Base-by-base conservation (phyloP, 805 yeast genomes). In the Candida caryicola region DNA sequence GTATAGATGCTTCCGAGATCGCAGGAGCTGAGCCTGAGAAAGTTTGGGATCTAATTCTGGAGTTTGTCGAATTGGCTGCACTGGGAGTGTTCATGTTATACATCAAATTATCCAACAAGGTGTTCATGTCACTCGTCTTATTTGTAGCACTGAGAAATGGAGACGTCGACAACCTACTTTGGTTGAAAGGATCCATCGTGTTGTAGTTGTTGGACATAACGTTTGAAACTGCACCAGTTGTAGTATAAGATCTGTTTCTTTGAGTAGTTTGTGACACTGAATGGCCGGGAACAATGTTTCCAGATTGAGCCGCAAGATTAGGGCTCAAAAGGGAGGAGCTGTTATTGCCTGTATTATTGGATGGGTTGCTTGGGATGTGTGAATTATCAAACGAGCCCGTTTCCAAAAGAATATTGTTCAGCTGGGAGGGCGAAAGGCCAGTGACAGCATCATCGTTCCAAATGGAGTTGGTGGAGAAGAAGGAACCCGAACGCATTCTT, bases 401-500 rank as follows among this genome's bases (percentile, higher is more conserved):
- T 18, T 53, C 58, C 29, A 52, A 30, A 7, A 53, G 19, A 4
- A 34, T 39, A 12, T 43, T 21, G 27, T 36, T 33, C 15, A 40
- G 45, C n/a, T 47, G 42, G 6, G 46, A 41, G 7, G 47, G 45
- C 4, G 52, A 44, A 29, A 47, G 56, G 12, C 34, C 36, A 10
- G 57, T 48, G 2, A 50, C 36, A 2, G 53, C 47, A 33, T 71
- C 76, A 49, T 74, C 80, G 44, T 76, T 74, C 85, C 85, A 80
- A 37, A 80, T 79, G 28, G 82, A 76, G 44, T 66, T 59, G 2
- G 70, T 60, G 17, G 69, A 62, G 45, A 74, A 67, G 32, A 79
- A 59, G 1, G 82, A 77, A 4, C 81, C 79, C 1, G 83, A 77
- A 37, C 85, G 69, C 45, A 74, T 59, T 46, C 85, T 60, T 23